Evolutionary conservation across 371 early-diverging fungal species (phyloP).

Genomic region (Rhizomucor miehei): DNA sequence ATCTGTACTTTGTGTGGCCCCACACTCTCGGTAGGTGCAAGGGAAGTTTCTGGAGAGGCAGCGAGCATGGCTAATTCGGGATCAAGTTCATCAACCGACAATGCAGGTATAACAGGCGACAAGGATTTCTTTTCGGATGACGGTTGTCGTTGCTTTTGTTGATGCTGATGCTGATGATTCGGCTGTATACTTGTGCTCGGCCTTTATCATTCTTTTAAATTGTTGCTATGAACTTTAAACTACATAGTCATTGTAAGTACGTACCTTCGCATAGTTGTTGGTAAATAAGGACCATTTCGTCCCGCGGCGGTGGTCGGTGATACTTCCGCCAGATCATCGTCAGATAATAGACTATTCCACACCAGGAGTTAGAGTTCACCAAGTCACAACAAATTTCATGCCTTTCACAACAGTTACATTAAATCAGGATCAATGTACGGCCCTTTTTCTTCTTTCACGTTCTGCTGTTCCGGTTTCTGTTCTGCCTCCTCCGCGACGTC

Average conservation of each 20-base stretch:
- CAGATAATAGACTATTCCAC: too few species aligned
- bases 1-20: slow-evolving; percentile 25
- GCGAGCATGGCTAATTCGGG: slow-evolving; percentile 28
- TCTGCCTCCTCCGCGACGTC: background rate
- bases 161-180: background rate
- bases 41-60: background rate
- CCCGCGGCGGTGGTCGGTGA: too few species aligned
- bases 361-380: too few species aligned
- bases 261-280: background rate
- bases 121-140: background rate
- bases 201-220: background rate
- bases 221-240: background rate
- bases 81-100: slow-evolving; percentile 30
- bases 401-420: too few species aligned
- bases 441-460: too few species aligned
- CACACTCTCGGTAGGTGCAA: background rate
- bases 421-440: too few species aligned
- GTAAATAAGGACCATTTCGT: too few species aligned
- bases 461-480: too few species aligned
- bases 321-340: too few species aligned
- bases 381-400: too few species aligned
- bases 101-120: background rate
- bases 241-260: background rate
- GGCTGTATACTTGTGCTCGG: background rate
- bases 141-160: background rate